phyloP scores from a whole-genome alignment of 2,329 filamentous ascomycete genomes.

The Zymoseptoria pseudotritici region DNA sequence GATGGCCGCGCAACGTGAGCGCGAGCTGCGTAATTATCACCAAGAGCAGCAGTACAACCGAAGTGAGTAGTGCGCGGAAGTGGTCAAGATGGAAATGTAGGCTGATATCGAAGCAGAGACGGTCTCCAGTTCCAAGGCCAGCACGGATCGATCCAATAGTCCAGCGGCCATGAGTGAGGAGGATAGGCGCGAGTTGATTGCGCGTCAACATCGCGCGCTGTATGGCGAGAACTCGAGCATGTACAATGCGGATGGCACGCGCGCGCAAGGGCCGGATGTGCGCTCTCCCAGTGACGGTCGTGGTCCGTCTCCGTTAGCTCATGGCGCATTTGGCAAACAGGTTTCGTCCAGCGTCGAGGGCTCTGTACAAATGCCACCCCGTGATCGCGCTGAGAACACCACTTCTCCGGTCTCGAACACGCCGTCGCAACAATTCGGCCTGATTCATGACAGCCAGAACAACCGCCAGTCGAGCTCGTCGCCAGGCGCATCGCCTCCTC shows the following conservation, averaged over 20 bases:
- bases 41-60: conserved; percentile 99
- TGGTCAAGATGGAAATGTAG: not conserved
- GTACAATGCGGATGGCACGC: conserved; percentile 64
- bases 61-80: conserved; percentile 55
- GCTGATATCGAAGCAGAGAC: conserved; percentile 46
- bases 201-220: conserved; percentile 87
- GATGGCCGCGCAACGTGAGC: conserved; percentile 97
- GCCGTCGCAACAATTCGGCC: conserved; percentile 35
- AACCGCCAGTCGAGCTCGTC: conserved; percentile 81
- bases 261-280: conserved; percentile 59
- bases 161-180: conserved; percentile 87
- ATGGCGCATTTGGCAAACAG: conserved; percentile 60
- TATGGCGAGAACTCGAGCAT: conserved; percentile 70
- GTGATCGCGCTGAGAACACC: conserved; percentile 57
- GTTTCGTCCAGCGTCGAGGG: conserved; percentile 45
- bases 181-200: conserved; percentile 89
- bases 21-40: conserved; percentile 98
- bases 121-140: conserved; percentile 66
- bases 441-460: conserved; percentile 51
- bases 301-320: conserved; percentile 72
- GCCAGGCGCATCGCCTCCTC: conserved; percentile 72
- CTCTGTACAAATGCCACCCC: conserved; percentile 45
- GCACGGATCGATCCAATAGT: conserved; percentile 67
- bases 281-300: conserved; percentile 57
- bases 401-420: conserved; percentile 71